Evolutionary conservation across 139 green algal species (phyloP), one percentile per base, ranked within the genome.

Genomic region (Parachlorella kessleri): DNA sequence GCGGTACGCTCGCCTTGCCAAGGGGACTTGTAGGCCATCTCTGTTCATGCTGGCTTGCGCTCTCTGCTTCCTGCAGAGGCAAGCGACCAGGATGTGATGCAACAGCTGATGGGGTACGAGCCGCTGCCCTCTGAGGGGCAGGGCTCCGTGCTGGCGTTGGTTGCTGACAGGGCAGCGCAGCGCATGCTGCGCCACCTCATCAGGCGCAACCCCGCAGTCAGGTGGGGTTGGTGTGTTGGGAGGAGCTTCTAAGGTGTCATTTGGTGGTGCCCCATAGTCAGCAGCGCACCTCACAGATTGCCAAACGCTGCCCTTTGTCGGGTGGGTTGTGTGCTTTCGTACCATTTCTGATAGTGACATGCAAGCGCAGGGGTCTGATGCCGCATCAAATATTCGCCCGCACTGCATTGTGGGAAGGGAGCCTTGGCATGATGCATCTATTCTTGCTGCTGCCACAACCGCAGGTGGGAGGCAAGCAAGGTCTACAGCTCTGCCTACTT

Each of bases 161-260:
- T 78, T 24, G 1, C 36, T 8, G 69, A 75, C 69, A n/a, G 40
- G 36, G 66, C 70, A 2, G 66, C 66, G 32, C 75, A 81, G 75
- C 66, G 75, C 33, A 33, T 81, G 75, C 75, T 81, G 42, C 66
- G 75, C 35, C 65, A 81, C 75, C 75, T 81, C 26, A 26, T 81
- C 14, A 41, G 75, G 8, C 66, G 75, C 14, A 33, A 33, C 24
- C 63, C 63, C 8, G 26, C 24, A 10, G 26, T 37, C 24, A 68
- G 63, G 63, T 68, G 63, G n/a, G 48, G 48, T n/a, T n/a, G n/a
- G n/a, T n/a, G n/a, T n/a, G n/a, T n/a, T n/a, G n/a, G n/a, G n/a
- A n/a, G n/a, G n/a, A n/a, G n/a, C n/a, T n/a, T n/a, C n/a, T n/a
- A n/a, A n/a, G n/a, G n/a, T n/a, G 48, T 59, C 14, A 14, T 59